A percentile compares a stretch with the other conserved stretches of the same genome.
These are phyloP conservation scores for Eucommia ulmoides DNA, from an alignment of 257 asterid species.

Conservation along the genomic window DNA sequence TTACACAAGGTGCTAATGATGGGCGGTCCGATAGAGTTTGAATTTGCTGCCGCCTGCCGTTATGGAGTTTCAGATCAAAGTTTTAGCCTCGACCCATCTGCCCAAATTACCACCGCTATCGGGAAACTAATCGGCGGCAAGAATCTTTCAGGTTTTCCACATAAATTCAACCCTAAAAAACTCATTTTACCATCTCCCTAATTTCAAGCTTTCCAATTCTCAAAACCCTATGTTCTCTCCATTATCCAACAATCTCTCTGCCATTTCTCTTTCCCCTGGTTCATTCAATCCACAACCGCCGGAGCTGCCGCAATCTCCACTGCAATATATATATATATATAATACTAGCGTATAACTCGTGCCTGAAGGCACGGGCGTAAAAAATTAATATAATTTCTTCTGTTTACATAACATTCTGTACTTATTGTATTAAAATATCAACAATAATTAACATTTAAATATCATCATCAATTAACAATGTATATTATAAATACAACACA, in stretches of 20 bases:
- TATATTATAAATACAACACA: no score
- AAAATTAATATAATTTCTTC: no score
- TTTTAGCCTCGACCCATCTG: conserved; percentile 26
- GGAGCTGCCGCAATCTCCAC: no score
- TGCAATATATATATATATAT: no score
- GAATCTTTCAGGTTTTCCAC: conserved; percentile 16
- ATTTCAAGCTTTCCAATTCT: conserved; percentile 20
- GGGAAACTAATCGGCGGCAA: conserved; percentile 25
- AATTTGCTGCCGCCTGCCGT: conserved; percentile 35
- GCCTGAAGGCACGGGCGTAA: no score
- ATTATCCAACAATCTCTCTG: conserved; percentile 25
- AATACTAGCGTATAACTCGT: no score
- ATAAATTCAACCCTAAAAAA: conserved; percentile 19
- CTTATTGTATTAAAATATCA: no score
- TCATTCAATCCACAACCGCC: no score
- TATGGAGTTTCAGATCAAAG: conserved; percentile 70
- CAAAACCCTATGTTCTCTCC: conserved; percentile 24
- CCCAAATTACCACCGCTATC: conserved; percentile 12
- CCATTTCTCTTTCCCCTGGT: conserved; percentile 16
- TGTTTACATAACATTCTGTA: no score
- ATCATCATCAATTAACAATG: no score
- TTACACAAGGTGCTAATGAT: conserved; percentile 44
- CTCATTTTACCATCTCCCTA: conserved; percentile 20
- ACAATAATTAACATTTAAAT: no score
- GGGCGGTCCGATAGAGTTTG: conserved; percentile 44